These are phyloP conservation scores for Curvularia spicifera DNA, from an alignment of 2,329 filamentous ascomycete genomes.

Conservation along the genomic window DNA sequence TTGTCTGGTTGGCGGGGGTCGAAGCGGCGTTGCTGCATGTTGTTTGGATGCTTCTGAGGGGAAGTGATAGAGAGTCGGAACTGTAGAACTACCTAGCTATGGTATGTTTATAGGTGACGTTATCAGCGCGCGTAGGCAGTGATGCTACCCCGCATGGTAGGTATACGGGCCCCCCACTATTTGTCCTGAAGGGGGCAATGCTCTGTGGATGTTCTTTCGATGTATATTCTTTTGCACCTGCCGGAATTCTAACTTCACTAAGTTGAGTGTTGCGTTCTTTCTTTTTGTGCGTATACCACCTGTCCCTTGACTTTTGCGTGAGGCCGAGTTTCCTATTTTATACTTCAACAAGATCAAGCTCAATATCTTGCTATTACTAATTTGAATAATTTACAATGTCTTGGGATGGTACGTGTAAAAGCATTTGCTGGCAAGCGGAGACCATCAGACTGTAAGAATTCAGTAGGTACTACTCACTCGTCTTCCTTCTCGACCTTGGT, in stretches of 20 bases:
- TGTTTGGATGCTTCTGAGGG: not conserved
- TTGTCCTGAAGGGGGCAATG: not conserved
- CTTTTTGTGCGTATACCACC: not conserved
- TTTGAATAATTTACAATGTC: not conserved
- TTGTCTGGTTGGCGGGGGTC: slow-evolving; percentile 19
- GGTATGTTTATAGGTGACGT: slow-evolving; percentile 2
- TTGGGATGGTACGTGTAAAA: too few species aligned
- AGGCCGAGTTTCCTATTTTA: too few species aligned
- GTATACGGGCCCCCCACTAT: slow-evolving; percentile 1
- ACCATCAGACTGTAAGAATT: not conserved
- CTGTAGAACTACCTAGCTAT: not conserved
- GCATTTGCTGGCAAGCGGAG: too few species aligned
- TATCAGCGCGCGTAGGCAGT: not conserved
- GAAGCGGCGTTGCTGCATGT: slow-evolving; percentile 2
- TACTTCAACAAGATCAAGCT: too few species aligned
- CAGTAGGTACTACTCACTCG: slow-evolving; percentile 5
- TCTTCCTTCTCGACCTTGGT: slow-evolving; percentile 14
- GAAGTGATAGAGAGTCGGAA: not conserved
- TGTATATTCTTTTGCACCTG: not conserved
- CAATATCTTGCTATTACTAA: not conserved
- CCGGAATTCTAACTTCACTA: not conserved
- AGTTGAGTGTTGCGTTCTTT: too few species aligned
- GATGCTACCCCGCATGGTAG: slow-evolving; percentile 11
- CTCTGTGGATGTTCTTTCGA: not conserved
- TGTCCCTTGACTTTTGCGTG: not conserved